Percentiles rank a stretch among this genome's conserved stretches.
Conservation (phyloP, 2,329 filamentous ascomycete species). For the Exserohilum rostratum region DNA sequence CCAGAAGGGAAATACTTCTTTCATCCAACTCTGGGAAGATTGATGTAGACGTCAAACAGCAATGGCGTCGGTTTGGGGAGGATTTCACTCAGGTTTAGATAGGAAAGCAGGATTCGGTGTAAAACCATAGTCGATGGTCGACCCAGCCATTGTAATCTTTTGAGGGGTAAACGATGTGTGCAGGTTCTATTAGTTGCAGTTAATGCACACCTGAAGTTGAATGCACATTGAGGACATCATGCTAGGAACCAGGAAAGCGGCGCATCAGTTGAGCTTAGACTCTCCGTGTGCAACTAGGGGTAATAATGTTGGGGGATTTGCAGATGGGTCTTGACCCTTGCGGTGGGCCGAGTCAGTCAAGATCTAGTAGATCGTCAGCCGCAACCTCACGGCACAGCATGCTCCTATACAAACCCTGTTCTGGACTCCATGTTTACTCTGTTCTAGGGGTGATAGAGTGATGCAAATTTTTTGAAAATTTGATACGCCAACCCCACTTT, state of each 20-base stretch:
- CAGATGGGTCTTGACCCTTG: not conserved
- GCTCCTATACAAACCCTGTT: not conserved
- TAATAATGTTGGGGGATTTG: not conserved
- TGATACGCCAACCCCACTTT: not conserved
- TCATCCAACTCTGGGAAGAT: not conserved
- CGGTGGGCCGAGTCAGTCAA: not conserved
- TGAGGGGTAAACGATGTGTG: not conserved
- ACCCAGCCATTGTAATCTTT: not conserved
- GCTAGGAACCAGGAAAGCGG: not conserved
- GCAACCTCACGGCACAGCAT: not conserved
- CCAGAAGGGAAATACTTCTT: not conserved
- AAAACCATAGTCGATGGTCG: too few species aligned
- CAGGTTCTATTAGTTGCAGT: not conserved
- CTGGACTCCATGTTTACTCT: not conserved
- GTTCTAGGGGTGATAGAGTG: not conserved
- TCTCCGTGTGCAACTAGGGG: not conserved
- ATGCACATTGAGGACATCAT: not conserved
- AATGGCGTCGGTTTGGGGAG: not conserved
- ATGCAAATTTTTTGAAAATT: not conserved
- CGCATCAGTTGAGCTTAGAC: not conserved
- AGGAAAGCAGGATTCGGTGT: not conserved
- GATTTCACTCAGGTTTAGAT: not conserved
- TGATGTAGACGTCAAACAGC: not conserved
- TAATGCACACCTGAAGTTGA: not conserved
- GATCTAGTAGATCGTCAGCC: not conserved